Evolutionary conservation across 257 asterid species (phyloP).

Genomic region (Przewalskia tangutica): DNA sequence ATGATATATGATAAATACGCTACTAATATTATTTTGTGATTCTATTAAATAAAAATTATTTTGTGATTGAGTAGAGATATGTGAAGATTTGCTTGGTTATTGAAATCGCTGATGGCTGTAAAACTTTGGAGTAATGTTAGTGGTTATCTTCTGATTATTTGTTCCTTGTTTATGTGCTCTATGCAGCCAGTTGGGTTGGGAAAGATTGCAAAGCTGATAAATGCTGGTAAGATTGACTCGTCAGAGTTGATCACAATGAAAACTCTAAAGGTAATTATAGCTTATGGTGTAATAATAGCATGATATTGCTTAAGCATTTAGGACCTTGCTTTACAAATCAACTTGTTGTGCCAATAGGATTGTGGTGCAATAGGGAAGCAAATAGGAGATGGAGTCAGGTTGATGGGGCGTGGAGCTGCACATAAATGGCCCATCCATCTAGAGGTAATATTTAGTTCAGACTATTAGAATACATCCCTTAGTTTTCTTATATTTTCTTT

Average conservation of each 20-base stretch:
- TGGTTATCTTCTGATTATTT: not conserved
- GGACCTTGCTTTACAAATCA: conserved; percentile 7
- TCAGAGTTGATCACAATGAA: conserved; percentile 94
- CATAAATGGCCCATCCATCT: conserved; percentile 89
- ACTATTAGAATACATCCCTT: not conserved
- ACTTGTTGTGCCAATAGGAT: conserved; percentile 35
- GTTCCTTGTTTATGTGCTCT: not conserved
- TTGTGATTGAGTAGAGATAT: not conserved
- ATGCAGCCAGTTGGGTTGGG: conserved; percentile 92
- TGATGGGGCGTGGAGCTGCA: conserved; percentile 90
- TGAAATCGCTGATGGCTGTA: not conserved
- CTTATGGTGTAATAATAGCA: not conserved
- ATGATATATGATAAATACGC: not conserved
- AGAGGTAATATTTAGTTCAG: conserved; percentile 41
- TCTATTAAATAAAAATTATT: not conserved
- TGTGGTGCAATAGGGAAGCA: conserved; percentile 86
- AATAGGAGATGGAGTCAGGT: conserved; percentile 76
- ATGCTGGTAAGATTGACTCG: conserved; percentile 92
- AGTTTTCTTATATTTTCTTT: not conserved
- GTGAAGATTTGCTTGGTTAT: not conserved
- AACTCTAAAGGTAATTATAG: conserved; percentile 61
- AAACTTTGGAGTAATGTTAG: not conserved
- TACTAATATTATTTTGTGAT: not conserved
- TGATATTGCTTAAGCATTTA: not conserved
- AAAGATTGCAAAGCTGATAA: conserved; percentile 80